Evolutionary conservation across 371 early-diverging fungal species (phyloP).

Genomic region (Mortierella sp.): DNA sequence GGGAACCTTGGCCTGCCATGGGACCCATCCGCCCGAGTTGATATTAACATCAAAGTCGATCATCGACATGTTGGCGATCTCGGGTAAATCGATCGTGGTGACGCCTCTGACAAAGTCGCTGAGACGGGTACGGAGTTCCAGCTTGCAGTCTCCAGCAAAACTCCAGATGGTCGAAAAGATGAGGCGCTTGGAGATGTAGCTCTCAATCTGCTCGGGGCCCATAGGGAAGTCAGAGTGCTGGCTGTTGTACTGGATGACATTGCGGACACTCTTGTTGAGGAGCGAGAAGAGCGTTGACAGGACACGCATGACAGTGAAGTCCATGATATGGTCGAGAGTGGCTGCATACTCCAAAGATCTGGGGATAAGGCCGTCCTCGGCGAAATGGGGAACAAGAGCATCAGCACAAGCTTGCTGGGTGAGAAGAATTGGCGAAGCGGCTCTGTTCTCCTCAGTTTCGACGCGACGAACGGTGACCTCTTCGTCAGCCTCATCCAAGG

Average conservation of each 20-base stretch:
- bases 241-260: slow-evolving; percentile 90
- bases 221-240: slow-evolving; percentile 96
- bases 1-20: slow-evolving; percentile 95
- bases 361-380: slow-evolving; percentile 82
- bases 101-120: slow-evolving; percentile 87
- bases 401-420: slow-evolving; percentile 85
- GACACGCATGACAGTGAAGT: slow-evolving; percentile 92
- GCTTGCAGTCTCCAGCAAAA: slow-evolving; percentile 93
- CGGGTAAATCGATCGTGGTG: slow-evolving; percentile 89
- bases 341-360: slow-evolving; percentile 80
- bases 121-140: slow-evolving; percentile 81
- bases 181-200: slow-evolving; percentile 87
- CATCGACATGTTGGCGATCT: slow-evolving; percentile 71
- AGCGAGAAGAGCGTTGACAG: slow-evolving; percentile 92
- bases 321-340: slow-evolving; percentile 95
- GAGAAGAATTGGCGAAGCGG: slow-evolving; percentile 72
- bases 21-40: slow-evolving; percentile 87
- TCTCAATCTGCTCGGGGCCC: slow-evolving; percentile 81
- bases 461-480: slow-evolving; percentile 62
- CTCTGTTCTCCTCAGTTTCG: slow-evolving; percentile 66
- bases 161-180: slow-evolving; percentile 93
- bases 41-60: slow-evolving; percentile 95
- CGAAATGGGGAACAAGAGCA: slow-evolving; percentile 81
- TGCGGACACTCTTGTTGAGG: slow-evolving; percentile 89
- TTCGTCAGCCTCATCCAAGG: slow-evolving; percentile 90